Percentiles rank a stretch among this genome's conserved stretches.
Evolutionary conservation across 768 basidiomycete species (phyloP).

Genomic region (Suillus tomentosus): DNA sequence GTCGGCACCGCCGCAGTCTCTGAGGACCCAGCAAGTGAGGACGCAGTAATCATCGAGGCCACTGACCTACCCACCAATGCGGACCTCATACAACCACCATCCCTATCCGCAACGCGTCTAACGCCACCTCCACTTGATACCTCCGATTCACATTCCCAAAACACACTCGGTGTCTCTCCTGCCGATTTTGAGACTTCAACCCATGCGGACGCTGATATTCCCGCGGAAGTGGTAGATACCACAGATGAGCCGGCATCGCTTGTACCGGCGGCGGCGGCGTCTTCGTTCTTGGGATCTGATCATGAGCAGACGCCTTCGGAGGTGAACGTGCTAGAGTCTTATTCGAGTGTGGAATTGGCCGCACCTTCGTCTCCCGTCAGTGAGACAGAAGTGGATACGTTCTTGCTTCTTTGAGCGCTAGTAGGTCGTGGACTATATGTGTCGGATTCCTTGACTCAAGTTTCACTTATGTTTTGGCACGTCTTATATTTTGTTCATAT

Average conservation of each 20-base stretch:
- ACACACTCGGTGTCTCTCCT: not conserved
- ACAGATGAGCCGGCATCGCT: not conserved
- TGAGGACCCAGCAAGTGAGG: not conserved
- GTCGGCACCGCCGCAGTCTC: no score
- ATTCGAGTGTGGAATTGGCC: not conserved
- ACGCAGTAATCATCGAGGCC: not conserved
- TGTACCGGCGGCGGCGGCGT: conserved; percentile 7
- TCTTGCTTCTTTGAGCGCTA: conserved; percentile 23
- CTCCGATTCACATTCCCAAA: not conserved
- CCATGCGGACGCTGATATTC: conserved; percentile 1
- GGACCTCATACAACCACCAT: not conserved
- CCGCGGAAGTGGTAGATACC: not conserved
- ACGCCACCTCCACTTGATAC: not conserved
- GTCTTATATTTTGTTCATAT: not conserved
- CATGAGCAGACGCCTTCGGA: not conserved
- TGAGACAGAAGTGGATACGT: conserved; percentile 18
- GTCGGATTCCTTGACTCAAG: not conserved
- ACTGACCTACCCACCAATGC: not conserved
- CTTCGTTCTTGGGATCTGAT: conserved; percentile 6
- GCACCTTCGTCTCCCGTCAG: not conserved
- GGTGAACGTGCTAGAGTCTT: not conserved
- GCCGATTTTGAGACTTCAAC: not conserved
- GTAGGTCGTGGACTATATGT: conserved; percentile 16
- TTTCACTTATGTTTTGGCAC: not conserved
- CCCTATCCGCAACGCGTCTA: not conserved